These are phyloP conservation scores for Hirsutella thompsonii DNA, from an alignment of 2,329 filamentous ascomycete species.

Conservation along the genomic window DNA sequence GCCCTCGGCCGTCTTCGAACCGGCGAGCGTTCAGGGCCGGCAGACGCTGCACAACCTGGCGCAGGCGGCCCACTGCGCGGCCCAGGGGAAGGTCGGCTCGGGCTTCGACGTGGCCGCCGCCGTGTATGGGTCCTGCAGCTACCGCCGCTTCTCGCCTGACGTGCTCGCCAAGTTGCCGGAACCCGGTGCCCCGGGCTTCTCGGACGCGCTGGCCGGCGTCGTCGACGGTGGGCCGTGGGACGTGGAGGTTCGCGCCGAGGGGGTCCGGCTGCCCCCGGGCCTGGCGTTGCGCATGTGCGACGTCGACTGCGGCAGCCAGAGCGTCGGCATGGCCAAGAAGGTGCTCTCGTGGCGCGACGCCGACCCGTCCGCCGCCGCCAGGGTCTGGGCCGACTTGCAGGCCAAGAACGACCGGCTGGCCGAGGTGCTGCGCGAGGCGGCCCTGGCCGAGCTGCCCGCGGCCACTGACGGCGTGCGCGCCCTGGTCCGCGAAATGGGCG, in stretches of 20 bases:
- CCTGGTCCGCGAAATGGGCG: constrained; percentile 66
- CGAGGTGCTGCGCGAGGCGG: constrained; percentile 40
- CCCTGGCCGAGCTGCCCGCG: constrained; percentile 26
- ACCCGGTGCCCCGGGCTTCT: constrained; percentile 54
- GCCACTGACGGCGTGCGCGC: constrained; percentile 40
- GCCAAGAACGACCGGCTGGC: constrained; percentile 60
- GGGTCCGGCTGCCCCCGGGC: constrained; percentile 57
- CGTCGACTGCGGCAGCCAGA: constrained; percentile 87
- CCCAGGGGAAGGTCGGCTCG: constrained; percentile 91
- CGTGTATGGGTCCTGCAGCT: constrained; percentile 82
- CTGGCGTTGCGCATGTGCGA: constrained; percentile 85
- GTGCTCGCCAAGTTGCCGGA: constrained; percentile 58
- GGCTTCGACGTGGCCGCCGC: constrained; percentile 93
- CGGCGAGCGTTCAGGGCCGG: constrained; percentile 39
- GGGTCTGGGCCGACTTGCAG: constrained; percentile 67
- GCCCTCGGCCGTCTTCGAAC: constrained; percentile 39
- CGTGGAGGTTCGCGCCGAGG: constrained; percentile 57
- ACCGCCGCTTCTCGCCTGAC: constrained; percentile 80
- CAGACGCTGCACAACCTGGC: constrained; percentile 77
- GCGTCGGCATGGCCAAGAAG: constrained; percentile 89
- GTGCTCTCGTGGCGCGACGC: constrained; percentile 70
- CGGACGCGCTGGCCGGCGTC: constrained; percentile 45
- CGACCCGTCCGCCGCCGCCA: constrained; percentile 49
- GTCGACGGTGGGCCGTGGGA: constrained; percentile 69
- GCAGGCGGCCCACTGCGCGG: constrained; percentile 86